phyloP scores from a whole-genome alignment of 2,329 filamentous ascomycete genomes.

The Mariannaea sp. region DNA sequence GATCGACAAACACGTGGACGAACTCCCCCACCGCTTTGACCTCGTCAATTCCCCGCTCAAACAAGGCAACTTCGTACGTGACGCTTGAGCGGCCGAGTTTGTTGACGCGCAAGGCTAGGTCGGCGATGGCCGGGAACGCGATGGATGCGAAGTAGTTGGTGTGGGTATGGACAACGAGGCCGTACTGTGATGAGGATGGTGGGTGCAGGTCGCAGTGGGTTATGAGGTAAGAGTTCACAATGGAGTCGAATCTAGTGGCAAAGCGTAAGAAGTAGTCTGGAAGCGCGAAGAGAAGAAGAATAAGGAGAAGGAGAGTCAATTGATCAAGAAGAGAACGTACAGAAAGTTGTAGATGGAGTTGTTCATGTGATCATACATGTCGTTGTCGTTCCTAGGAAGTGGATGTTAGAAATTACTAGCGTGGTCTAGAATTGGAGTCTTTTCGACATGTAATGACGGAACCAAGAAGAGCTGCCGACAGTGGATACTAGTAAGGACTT shows the following conservation, averaged over 20 bases:
- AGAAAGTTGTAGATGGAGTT: slow-evolving; percentile 86
- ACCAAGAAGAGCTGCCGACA: too few species aligned
- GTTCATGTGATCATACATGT: slow-evolving; percentile 95
- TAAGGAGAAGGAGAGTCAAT: neutral
- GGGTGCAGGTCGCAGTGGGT: slow-evolving; percentile 76
- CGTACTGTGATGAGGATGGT: slow-evolving; percentile 71
- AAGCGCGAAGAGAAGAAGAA: neutral
- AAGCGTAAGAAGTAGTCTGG: slow-evolving; percentile 3
- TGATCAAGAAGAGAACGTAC: slow-evolving; percentile 44
- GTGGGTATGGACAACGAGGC: slow-evolving; percentile 82
- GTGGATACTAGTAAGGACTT: too few species aligned
- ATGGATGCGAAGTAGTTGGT: slow-evolving; percentile 85
- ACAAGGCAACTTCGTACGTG: slow-evolving; percentile 87
- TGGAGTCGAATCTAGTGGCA: slow-evolving; percentile 74
- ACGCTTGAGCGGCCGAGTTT: slow-evolving; percentile 87
- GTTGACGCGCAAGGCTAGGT: slow-evolving; percentile 80
- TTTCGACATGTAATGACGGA: too few species aligned
- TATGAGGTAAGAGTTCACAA: slow-evolving; percentile 89
- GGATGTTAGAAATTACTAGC: too few species aligned
- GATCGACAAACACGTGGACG: slow-evolving; percentile 86
- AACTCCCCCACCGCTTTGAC: slow-evolving; percentile 85
- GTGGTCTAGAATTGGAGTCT: slow-evolving; percentile 25
- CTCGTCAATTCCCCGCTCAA: slow-evolving; percentile 71
- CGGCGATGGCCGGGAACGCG: slow-evolving; percentile 79
- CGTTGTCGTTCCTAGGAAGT: slow-evolving; percentile 77